Evolutionary conservation across 2,329 filamentous ascomycete species (phyloP).

Genomic region (Fonsecaea erecta): DNA sequence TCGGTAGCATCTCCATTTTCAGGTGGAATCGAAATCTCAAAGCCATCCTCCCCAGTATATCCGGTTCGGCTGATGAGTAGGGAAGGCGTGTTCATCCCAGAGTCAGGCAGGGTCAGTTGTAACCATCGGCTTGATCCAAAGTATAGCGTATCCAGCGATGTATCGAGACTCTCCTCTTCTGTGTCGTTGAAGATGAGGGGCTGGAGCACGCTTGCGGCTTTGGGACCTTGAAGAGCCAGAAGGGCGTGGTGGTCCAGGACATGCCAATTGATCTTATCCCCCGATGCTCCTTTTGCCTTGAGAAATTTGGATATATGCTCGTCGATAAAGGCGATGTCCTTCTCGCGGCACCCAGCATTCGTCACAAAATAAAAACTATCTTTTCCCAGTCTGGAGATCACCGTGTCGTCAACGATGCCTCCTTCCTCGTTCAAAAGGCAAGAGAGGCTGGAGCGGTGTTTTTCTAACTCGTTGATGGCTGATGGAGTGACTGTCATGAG

Average conservation of each 20-base stretch:
- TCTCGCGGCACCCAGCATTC: slow-evolving; percentile 88
- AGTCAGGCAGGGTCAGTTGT: slow-evolving; percentile 64
- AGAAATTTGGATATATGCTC: slow-evolving; percentile 68
- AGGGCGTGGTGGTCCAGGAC: slow-evolving; percentile 75
- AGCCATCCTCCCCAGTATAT: slow-evolving; percentile 97
- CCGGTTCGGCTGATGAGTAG: slow-evolving; percentile 84
- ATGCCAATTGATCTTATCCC: slow-evolving; percentile 67
- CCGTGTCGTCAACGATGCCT: slow-evolving; percentile 92
- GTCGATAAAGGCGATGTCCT: slow-evolving; percentile 78
- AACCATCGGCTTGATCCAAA: slow-evolving; percentile 78
- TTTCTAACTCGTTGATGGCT: slow-evolving; percentile 65
- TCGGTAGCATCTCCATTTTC: slow-evolving; percentile 60
- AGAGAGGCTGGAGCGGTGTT: slow-evolving; percentile 79
- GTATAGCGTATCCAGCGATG: slow-evolving; percentile 70
- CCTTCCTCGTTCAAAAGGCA: slow-evolving; percentile 81
- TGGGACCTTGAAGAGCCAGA: slow-evolving; percentile 86
- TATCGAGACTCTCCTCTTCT: slow-evolving; percentile 46
- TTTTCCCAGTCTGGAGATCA: slow-evolving; percentile 78
- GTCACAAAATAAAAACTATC: slow-evolving; percentile 90
- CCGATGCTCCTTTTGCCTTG: slow-evolving; percentile 52
- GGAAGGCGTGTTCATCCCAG: slow-evolving; percentile 55
- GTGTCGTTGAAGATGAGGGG: slow-evolving; percentile 61
- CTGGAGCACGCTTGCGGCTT: slow-evolving; percentile 71
- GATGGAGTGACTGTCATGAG: slow-evolving; percentile 84
- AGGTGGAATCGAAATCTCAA: slow-evolving; percentile 86